Evolutionary conservation across 2,329 filamentous ascomycete species (phyloP).

Genomic region (Venturiaceae sp.): DNA sequence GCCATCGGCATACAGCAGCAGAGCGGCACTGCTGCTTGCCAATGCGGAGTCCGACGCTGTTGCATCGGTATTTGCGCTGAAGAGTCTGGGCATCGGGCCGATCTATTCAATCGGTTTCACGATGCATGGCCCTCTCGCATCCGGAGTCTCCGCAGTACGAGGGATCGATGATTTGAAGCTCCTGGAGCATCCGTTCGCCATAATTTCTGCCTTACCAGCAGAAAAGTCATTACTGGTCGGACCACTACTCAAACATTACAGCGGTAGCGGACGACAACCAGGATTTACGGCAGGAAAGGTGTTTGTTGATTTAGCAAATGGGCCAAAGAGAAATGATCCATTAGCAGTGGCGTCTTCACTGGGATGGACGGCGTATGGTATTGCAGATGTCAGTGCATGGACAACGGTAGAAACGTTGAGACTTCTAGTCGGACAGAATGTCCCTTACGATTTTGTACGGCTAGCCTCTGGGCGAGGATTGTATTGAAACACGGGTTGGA

Average conservation of each 20-base stretch:
- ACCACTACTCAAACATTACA: constrained; percentile 66
- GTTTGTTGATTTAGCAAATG: constrained; percentile 69
- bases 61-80: constrained; percentile 68
- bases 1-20: constrained; percentile 68
- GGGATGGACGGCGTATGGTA: constrained; percentile 71
- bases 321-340: constrained; percentile 53
- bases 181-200: constrained; percentile 69
- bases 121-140: constrained; percentile 46
- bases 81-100: constrained; percentile 63
- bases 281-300: constrained; percentile 40
- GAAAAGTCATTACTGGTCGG: constrained; percentile 73
- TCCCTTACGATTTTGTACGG: constrained; percentile 78
- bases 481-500: background rate
- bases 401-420: constrained; percentile 75
- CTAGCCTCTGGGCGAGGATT: constrained; percentile 52
- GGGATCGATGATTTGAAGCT: constrained; percentile 72
- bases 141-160: constrained; percentile 54
- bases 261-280: constrained; percentile 31
- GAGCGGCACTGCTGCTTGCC: constrained; percentile 67
- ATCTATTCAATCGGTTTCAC: constrained; percentile 81
- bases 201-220: constrained; percentile 67
- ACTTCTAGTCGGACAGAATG: constrained; percentile 74
- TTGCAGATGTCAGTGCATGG: constrained; percentile 72
- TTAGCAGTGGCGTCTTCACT: constrained; percentile 59
- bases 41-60: constrained; percentile 66